Evolutionary conservation across 2,329 filamentous ascomycete genomes (phyloP).

Genomic region (Tolypocladium paradoxum): DNA sequence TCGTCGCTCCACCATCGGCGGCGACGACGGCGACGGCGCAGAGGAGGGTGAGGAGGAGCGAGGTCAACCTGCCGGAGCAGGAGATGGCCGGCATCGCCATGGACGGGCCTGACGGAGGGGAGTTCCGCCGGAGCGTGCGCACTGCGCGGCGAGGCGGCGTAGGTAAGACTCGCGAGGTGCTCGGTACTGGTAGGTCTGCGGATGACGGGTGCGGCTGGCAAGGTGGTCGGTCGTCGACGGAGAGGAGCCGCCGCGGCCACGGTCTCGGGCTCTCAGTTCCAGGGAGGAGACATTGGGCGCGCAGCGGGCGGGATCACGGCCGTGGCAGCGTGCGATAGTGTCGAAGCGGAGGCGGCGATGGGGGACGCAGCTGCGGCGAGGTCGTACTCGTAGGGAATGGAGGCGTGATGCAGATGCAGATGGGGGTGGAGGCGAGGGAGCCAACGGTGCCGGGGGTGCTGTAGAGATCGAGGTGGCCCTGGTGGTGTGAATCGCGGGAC

Average conservation of each 20-base stretch:
- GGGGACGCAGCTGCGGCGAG: not conserved
- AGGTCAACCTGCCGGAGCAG: constrained; percentile 4
- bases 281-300: constrained; percentile 8
- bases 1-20: constrained; percentile 23
- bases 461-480: too few species aligned
- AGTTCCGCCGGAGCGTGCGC: not conserved
- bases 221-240: not conserved
- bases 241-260: not conserved
- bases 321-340: not conserved
- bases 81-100: not conserved
- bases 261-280: constrained; percentile 8
- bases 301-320: constrained; percentile 1
- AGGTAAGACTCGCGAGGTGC: not conserved
- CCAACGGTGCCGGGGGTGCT: too few species aligned
- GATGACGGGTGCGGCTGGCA: not conserved
- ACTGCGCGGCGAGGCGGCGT: not conserved
- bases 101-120: not conserved
- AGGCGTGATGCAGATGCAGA: not conserved
- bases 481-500: too few species aligned
- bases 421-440: not conserved
- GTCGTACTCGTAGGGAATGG: not conserved
- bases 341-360: not conserved
- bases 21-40: constrained; percentile 17
- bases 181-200: not conserved
- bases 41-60: constrained; percentile 11